phyloP scores from a whole-genome alignment of 2,329 filamentous ascomycete species.

The Pyricularia sp. region DNA sequence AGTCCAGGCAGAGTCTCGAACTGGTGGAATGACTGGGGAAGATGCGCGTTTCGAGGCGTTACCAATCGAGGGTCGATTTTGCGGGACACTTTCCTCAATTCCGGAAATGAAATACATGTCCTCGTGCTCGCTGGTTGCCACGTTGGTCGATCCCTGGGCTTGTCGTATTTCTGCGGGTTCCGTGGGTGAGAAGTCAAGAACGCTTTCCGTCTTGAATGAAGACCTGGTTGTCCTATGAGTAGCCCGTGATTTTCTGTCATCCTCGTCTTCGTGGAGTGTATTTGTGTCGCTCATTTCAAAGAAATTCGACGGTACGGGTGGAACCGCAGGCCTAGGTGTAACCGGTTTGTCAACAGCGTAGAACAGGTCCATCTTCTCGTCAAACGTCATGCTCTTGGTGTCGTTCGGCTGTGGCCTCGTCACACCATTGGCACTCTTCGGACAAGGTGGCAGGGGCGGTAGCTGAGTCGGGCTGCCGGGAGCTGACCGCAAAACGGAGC shows the following conservation, averaged over 20 bases:
- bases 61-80: conserved; percentile 8
- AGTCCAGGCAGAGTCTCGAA: conserved; percentile 21
- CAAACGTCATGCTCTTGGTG: conserved; percentile 44
- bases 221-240: conserved; percentile 24
- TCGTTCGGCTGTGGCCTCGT: conserved; percentile 31
- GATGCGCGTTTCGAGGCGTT: conserved; percentile 29
- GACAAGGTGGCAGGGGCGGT: conserved; percentile 37
- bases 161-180: neutral
- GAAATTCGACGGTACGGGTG: conserved; percentile 8
- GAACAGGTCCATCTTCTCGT: conserved; percentile 42
- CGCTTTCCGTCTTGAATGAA: conserved; percentile 24
- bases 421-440: conserved; percentile 24
- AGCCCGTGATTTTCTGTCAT: conserved; percentile 14
- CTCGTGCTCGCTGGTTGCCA: conserved; percentile 10
- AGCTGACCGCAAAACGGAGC: conserved; percentile 29
- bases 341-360: conserved; percentile 29
- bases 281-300: conserved; percentile 2
- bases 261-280: conserved; percentile 4
- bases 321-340: conserved; percentile 29
- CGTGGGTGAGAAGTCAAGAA: conserved; percentile 16
- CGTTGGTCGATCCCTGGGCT: neutral
- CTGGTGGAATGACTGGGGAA: conserved; percentile 33
- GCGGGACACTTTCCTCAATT: conserved; percentile 12
- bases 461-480: conserved; percentile 34
- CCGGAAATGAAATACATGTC: conserved; percentile 24